Evolutionary conservation across 345 rosid species (phyloP).

Genomic region (Angophora floribunda): DNA sequence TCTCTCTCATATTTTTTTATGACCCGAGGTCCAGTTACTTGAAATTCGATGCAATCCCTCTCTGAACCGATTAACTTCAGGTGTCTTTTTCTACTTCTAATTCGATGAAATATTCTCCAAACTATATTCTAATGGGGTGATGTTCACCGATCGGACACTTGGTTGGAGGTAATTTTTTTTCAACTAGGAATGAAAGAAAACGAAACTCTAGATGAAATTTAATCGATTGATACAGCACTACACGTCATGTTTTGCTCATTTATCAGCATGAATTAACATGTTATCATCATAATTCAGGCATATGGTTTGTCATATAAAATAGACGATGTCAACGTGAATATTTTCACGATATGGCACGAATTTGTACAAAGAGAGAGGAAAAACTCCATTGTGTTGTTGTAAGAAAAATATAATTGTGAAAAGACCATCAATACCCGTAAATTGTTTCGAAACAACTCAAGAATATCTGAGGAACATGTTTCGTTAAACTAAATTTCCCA

Average conservation of each 20-base stretch:
- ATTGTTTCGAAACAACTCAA: background rate
- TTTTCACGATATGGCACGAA: background rate
- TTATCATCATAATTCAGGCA: background rate
- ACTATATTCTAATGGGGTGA: background rate
- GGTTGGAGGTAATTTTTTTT: background rate
- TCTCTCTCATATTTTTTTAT: background rate
- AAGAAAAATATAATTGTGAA: background rate
- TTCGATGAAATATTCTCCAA: background rate
- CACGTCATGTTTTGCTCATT: background rate
- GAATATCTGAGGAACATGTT: background rate
- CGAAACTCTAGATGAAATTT: background rate
- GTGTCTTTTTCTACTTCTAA: background rate
- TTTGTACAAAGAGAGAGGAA: background rate
- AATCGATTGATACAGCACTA: background rate
- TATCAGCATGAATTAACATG: background rate
- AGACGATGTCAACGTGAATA: background rate
- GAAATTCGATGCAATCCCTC: background rate
- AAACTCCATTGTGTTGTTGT: background rate
- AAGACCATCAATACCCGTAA: background rate
- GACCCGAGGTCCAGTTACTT: background rate
- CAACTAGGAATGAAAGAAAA: background rate
- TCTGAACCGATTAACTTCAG: background rate
- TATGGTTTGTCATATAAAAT: background rate
- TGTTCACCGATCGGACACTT: background rate
- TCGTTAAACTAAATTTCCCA: background rate